Evolutionary conservation across 768 basidiomycete species (phyloP), one percentile per base, ranked within the genome.

Genomic region (Russula vinacea): DNA sequence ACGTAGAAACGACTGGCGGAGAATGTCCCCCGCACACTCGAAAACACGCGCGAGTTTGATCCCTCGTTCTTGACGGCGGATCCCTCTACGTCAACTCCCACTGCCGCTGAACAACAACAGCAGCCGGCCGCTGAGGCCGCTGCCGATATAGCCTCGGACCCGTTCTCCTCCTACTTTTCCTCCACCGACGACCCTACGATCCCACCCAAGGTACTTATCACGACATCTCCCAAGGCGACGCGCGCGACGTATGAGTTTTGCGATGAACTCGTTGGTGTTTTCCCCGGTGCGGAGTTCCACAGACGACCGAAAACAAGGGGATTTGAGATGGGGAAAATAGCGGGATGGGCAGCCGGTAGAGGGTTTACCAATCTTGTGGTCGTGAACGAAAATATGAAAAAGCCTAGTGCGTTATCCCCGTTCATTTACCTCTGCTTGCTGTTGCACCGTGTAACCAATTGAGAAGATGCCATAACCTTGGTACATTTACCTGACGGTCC

Each of bases 371-470:
- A 95, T 67, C 73, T 98, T 67, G 80, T 91, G 49, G 92, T 99
- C 3, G 92, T 98, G 39, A 98, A 98, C 67, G 97, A 99, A 72
- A 92, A 98, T 70, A 88, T 87, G 80, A 94, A 94, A 73, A 88
- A 88, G 72, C 90, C 94, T 16, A 97, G 97, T 81, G 14, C 63
- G 49, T 51, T 29, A 32, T 52, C 32, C 53, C 53, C 53, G 59
- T 37, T 14, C 22, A 60, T 37, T 13, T 42, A 51, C 42, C 7
- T 45, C 56, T 33, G 22, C n/a, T 64, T 19, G 70, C 62, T 68
- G 39, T 24, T 63, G n/a, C 17, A 29, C 16, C 57, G 37, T 65
- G 24, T 54, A 13, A 65, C 29, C 32, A 9, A 26, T 55, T 44
- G 57, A 19, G 5, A 68, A 98, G 97, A 96, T 76, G 94, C 94